Conservation (phyloP, 192 early-diverging fungal species). For the Chytriomyces sp. region DNA sequence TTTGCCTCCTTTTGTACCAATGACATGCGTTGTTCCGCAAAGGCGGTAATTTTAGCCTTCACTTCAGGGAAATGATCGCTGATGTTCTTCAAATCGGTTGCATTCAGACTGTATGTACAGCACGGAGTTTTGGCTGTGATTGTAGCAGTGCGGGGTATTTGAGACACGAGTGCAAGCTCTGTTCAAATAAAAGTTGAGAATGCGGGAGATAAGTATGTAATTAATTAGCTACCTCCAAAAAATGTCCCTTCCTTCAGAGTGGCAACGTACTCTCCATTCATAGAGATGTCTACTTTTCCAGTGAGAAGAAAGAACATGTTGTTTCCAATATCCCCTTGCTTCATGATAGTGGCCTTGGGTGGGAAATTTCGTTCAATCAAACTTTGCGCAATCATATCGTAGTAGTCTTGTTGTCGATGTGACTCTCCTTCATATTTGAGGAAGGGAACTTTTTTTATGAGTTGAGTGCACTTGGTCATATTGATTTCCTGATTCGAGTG, state of each 20-base stretch:
- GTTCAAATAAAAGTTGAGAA: background rate
- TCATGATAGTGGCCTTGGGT: background rate
- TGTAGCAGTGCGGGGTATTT: constrained; percentile 16
- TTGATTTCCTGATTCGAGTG: no score
- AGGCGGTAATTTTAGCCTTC: background rate
- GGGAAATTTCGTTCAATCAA: background rate
- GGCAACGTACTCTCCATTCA: background rate
- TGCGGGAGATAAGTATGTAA: background rate
- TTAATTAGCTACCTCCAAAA: constrained; percentile 6
- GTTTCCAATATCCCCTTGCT: background rate
- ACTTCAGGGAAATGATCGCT: constrained; percentile 6
- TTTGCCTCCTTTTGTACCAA: background rate
- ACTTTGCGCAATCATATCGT: background rate
- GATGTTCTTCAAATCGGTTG: background rate
- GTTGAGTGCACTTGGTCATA: background rate
- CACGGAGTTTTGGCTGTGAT: background rate
- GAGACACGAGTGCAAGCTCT: constrained; percentile 8
- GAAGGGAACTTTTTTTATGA: constrained; percentile 17
- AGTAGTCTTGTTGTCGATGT: background rate
- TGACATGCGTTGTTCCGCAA: background rate
- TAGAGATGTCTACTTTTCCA: background rate
- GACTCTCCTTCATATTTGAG: background rate
- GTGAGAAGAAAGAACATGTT: constrained; percentile 14
- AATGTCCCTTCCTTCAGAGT: constrained; percentile 3
- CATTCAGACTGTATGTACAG: background rate